Evolutionary conservation across 2,329 filamentous ascomycete species (phyloP).

Genomic region (Uncinocarpus reesii): DNA sequence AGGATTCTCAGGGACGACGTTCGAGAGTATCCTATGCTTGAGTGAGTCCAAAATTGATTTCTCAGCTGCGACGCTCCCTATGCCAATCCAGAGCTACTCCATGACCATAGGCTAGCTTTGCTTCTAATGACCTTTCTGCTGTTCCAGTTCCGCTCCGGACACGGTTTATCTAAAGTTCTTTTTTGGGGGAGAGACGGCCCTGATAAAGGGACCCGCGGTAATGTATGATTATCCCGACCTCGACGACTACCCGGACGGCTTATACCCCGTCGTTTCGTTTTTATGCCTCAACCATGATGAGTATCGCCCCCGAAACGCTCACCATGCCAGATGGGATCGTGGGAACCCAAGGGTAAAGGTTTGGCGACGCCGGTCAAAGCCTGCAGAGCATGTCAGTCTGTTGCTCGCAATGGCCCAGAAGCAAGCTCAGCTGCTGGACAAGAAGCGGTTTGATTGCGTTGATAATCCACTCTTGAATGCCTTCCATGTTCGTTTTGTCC

Average conservation of each 20-base stretch:
- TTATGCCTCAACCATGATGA: constrained; percentile 1
- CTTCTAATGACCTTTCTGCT: background rate
- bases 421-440: background rate
- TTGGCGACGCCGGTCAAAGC: constrained; percentile 1
- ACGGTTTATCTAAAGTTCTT: background rate
- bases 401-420: constrained; percentile 12
- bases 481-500: background rate
- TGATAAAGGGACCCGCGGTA: background rate
- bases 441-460: background rate
- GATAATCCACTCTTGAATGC: background rate
- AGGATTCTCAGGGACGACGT: too few species aligned
- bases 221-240: constrained; percentile 2
- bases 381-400: constrained; percentile 2
- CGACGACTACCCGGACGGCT: constrained; percentile 1
- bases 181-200: background rate
- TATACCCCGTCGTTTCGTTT: constrained; percentile 4
- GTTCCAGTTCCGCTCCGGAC: background rate
- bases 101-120: too few species aligned
- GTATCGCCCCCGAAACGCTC: background rate
- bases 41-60: too few species aligned
- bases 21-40: too few species aligned
- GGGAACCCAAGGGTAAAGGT: background rate
- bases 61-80: too few species aligned
- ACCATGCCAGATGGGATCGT: background rate
- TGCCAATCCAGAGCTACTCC: too few species aligned